phyloP scores from a whole-genome alignment of 2,329 filamentous ascomycete species.

The Fusarium fracticaudum region DNA sequence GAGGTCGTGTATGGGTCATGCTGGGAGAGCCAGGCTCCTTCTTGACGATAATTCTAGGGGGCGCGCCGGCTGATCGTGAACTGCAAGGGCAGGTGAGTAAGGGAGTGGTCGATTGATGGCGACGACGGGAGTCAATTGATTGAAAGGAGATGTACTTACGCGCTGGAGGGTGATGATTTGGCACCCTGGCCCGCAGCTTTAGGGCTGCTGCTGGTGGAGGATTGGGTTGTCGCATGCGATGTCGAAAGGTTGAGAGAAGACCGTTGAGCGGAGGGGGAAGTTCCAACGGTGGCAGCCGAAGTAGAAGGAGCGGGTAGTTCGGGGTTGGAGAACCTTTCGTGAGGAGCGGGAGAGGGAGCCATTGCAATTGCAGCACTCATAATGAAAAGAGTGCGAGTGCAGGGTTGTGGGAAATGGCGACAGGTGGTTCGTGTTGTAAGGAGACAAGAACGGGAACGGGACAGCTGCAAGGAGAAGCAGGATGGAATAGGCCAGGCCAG shows the following conservation, averaged over 20 bases:
- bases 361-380: slow-evolving; percentile 77
- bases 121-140: slow-evolving; percentile 2
- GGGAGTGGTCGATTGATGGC: neutral
- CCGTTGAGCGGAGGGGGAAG: slow-evolving; percentile 58
- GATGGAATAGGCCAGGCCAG: slow-evolving; percentile 17
- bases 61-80: slow-evolving; percentile 50
- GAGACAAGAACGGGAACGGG: slow-evolving; percentile 5
- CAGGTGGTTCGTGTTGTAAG: slow-evolving; percentile 29
- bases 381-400: slow-evolving; percentile 47
- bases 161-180: slow-evolving; percentile 67
- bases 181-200: slow-evolving; percentile 51
- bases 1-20: slow-evolving; percentile 76
- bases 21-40: slow-evolving; percentile 93
- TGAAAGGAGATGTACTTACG: slow-evolving; percentile 57
- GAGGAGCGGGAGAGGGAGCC: slow-evolving; percentile 74
- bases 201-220: slow-evolving; percentile 65
- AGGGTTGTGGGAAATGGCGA: slow-evolving; percentile 29
- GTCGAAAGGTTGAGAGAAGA: slow-evolving; percentile 49
- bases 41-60: slow-evolving; percentile 90
- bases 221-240: slow-evolving; percentile 56
- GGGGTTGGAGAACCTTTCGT: slow-evolving; percentile 68
- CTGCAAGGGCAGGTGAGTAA: slow-evolving; percentile 25
- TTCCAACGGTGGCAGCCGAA: slow-evolving; percentile 45
- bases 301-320: slow-evolving; percentile 56
- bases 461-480: slow-evolving; percentile 33